Conservation (phyloP, 371 early-diverging fungal genomes). For the Mucor lusitanicus region DNA sequence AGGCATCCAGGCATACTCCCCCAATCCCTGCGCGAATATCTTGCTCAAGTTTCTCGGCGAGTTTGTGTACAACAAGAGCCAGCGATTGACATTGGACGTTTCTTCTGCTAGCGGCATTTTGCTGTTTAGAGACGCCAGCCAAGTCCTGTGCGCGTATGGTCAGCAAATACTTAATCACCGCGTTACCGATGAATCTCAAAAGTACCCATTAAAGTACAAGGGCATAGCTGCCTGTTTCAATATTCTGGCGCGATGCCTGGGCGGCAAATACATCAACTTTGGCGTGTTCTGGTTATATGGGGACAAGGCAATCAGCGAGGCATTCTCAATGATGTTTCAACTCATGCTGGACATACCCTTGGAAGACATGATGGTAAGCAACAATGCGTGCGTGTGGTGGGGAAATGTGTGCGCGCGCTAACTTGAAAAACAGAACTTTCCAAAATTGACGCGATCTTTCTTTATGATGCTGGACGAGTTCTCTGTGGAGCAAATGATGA, state of each 20-base stretch:
- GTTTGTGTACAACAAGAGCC: conserved; percentile 74
- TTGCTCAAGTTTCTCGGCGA: conserved; percentile 78
- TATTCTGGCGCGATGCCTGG: conserved; percentile 67
- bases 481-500: conserved; percentile 61
- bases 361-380: conserved; percentile 68
- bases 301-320: conserved; percentile 75
- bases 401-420: neutral
- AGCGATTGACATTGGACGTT: conserved; percentile 79
- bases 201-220: conserved; percentile 63
- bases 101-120: conserved; percentile 83
- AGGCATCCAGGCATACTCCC: conserved; percentile 64
- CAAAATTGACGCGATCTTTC: conserved; percentile 60
- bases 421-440: conserved; percentile 48
- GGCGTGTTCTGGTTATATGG: conserved; percentile 85
- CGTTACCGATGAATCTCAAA: conserved; percentile 20
- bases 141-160: conserved; percentile 49
- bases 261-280: conserved; percentile 85
- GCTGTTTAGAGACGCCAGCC: conserved; percentile 81
- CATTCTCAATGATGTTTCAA: conserved; percentile 64
- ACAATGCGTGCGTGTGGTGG: too few species aligned
- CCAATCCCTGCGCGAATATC: conserved; percentile 56
- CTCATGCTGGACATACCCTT: conserved; percentile 71
- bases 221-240: conserved; percentile 74
- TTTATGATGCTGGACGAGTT: conserved; percentile 64
- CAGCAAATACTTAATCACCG: conserved; percentile 17